phyloP scores from a whole-genome alignment of 2,329 filamentous ascomycete genomes.

The Lachnum nothofagi region DNA sequence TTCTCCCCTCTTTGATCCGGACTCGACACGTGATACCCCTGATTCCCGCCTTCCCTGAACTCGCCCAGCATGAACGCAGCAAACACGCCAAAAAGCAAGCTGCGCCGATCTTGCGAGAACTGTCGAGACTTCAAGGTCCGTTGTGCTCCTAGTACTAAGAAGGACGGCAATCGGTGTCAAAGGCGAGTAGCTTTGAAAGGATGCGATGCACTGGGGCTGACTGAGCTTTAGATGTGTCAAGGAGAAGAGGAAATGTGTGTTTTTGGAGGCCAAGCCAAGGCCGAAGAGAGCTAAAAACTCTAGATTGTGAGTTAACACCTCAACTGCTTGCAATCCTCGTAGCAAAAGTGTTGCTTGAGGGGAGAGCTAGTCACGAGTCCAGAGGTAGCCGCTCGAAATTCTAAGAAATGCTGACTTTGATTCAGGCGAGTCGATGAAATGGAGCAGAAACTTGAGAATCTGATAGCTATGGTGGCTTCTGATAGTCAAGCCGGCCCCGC shows the following conservation, averaged over 20 bases:
- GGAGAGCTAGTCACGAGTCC: no score
- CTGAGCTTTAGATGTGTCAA: slow-evolving; percentile 1
- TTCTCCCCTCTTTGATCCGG: no score
- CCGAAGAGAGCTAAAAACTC: slow-evolving; percentile 42
- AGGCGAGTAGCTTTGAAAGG: no score
- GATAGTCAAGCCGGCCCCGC: slow-evolving; percentile 39
- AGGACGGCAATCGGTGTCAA: slow-evolving; percentile 44
- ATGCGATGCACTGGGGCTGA: no score
- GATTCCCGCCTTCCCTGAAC: no score
- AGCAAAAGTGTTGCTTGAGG: no score
- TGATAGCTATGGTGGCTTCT: slow-evolving; percentile 5
- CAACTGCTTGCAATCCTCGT: no score
- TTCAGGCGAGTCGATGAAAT: slow-evolving; percentile 20
- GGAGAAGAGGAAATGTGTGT: slow-evolving; percentile 32
- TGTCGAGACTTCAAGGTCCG: slow-evolving; percentile 50
- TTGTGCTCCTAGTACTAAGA: slow-evolving; percentile 42
- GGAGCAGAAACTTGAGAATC: slow-evolving; percentile 22
- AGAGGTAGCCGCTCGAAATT: slow-evolving; percentile 39
- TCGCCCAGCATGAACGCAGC: neutral
- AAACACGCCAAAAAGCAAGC: neutral
- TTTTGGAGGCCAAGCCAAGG: slow-evolving; percentile 43
- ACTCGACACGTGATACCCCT: no score
- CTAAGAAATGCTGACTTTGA: slow-evolving; percentile 32
- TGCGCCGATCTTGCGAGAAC: slow-evolving; percentile 42
- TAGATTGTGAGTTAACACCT: slow-evolving; percentile 39